Conservation (phyloP, 768 basidiomycete genomes). For the Lactarius vividus region DNA sequence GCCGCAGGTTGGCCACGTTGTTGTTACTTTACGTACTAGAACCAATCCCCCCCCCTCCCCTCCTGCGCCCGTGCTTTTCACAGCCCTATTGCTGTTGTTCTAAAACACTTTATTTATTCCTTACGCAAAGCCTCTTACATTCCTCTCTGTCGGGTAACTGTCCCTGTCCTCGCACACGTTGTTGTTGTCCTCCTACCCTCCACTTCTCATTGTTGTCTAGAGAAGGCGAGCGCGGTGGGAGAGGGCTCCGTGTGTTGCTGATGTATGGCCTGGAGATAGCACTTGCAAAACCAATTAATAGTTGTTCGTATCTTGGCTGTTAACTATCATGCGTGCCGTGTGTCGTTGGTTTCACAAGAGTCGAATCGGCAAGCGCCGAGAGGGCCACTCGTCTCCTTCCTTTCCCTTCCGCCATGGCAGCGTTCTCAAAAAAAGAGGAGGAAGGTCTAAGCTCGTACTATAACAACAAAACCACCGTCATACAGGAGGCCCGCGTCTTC, state of each 20-base stretch:
- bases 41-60: slow-evolving; percentile 21
- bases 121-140: slow-evolving; percentile 23
- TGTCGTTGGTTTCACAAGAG: background rate
- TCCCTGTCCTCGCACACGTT: slow-evolving; percentile 31
- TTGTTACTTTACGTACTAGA: slow-evolving; percentile 21
- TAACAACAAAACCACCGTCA: slow-evolving; percentile 96
- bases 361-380: slow-evolving; percentile 17
- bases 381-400: background rate
- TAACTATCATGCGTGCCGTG: background rate
- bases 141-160: slow-evolving; percentile 22
- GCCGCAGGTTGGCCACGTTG: slow-evolving; percentile 17
- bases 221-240: slow-evolving; percentile 63
- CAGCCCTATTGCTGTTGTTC: slow-evolving; percentile 24
- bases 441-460: slow-evolving; percentile 92
- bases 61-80: slow-evolving; percentile 33
- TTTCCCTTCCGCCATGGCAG: slow-evolving; percentile 50
- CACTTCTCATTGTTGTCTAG: slow-evolving; percentile 43
- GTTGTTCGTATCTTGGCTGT: background rate
- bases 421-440: slow-evolving; percentile 94
- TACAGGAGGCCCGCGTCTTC: slow-evolving; percentile 98
- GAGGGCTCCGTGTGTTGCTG: slow-evolving; percentile 64
- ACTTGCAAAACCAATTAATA: slow-evolving; percentile 11
- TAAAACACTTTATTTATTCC: slow-evolving; percentile 22
- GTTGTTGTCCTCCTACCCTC: slow-evolving; percentile 67
- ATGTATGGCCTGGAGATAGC: slow-evolving; percentile 20